Conservation (phyloP, 129 eudicot species). For the Lactuca saligna region DNA sequence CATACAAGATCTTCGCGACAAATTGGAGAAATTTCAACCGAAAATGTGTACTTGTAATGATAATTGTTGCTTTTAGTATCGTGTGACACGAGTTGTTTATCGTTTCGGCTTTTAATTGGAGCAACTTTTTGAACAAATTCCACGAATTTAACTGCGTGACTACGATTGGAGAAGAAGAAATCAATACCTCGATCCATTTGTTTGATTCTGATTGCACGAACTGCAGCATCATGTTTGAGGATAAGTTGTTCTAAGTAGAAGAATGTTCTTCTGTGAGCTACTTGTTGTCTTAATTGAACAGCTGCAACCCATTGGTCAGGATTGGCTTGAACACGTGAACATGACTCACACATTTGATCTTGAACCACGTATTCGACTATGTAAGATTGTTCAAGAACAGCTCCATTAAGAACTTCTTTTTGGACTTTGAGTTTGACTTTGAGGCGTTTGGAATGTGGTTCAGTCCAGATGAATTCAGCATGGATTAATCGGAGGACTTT, state of each 20-base stretch:
- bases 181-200: background rate
- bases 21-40: background rate
- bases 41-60: background rate
- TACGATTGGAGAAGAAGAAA: background rate
- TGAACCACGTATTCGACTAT: background rate
- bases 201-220: background rate
- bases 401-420: background rate
- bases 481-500: background rate
- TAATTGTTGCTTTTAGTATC: background rate
- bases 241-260: background rate
- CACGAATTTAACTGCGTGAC: background rate
- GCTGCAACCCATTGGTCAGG: background rate
- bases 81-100: background rate
- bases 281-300: background rate
- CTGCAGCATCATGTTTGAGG: background rate
- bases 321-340: background rate
- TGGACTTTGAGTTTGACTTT: background rate
- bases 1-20: background rate
- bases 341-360: background rate
- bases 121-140: background rate
- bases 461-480: background rate
- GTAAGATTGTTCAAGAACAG: background rate
- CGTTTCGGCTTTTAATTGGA: background rate
- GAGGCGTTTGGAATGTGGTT: background rate
- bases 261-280: background rate